Base-by-base conservation (phyloP, 2,329 filamentous ascomycete genomes). In the Alternaria sp. region DNA sequence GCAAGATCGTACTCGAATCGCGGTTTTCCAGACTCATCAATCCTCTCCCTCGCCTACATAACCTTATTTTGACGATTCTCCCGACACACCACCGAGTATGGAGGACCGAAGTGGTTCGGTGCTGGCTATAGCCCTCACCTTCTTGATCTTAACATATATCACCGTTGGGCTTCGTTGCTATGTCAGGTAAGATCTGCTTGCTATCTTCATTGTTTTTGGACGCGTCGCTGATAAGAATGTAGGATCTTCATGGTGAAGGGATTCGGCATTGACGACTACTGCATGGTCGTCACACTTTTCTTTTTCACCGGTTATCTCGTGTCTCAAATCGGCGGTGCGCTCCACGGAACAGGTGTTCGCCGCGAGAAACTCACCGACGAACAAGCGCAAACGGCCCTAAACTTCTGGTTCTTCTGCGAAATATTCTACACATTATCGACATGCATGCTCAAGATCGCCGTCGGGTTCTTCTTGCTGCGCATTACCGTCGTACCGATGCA, bases 371-470 rank as follows among this genome's bases (percentile, higher is more conserved):
- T 82, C 28, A 70, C 74, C 8, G 71, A 74, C 28, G 66, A 65
- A 17, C 64, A 56, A n/a, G 73, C 72, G 4, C 57, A 75, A 59
- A 74, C 47, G 17, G 76, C 74, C 15, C 62, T 78, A 6, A 68
- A 74, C 67, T 80, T 71, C 66, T 88, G 85, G 85, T 87, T 81
- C 79, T 82, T 87, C 43, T 86, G 84, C 68, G 85, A 87, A 67
- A 77, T 84, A 26, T 84, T 82, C 69, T 87, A 87, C 71, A 82
- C 83, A 19, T 75, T 85, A 59, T 79, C 82, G 3, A 84, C 82
- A 8, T 79, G 81, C 19, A 70, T 84, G 26, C 80, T 84, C 55
- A 86, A 85, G 64, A 76, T 85, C 19, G 83, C 85, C 3, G 84
- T 87, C 51, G 83, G 74, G 9, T 71, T 86, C 19, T 85, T 86